These are phyloP conservation scores for Shiraia bambusicola DNA, from an alignment of 2,329 filamentous ascomycete species.

Conservation along the genomic window DNA sequence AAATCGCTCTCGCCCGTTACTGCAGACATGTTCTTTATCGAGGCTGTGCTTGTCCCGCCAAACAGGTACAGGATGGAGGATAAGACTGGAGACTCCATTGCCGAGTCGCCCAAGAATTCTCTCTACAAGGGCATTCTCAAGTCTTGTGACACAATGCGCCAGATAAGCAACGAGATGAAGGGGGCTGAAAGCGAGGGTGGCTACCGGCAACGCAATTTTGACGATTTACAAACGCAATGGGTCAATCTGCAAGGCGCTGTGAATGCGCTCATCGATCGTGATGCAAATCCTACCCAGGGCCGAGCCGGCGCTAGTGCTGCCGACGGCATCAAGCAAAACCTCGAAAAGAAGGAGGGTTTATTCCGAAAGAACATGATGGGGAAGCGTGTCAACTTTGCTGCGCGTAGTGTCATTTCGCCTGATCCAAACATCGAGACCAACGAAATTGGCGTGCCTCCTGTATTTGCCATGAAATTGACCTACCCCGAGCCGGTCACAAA, in stretches of 20 bases:
- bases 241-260: slow-evolving; percentile 83
- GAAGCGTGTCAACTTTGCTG: slow-evolving; percentile 98
- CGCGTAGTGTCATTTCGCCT: slow-evolving; percentile 94
- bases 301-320: slow-evolving; percentile 76
- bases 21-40: slow-evolving; percentile 93
- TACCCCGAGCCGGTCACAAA: slow-evolving; percentile 97
- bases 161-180: slow-evolving; percentile 70
- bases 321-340: slow-evolving; percentile 94
- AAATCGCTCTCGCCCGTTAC: slow-evolving; percentile 59
- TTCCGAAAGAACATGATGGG: slow-evolving; percentile 99
- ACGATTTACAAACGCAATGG: slow-evolving; percentile 78
- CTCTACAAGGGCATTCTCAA: slow-evolving; percentile 84
- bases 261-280: slow-evolving; percentile 89
- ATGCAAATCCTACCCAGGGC: slow-evolving; percentile 80
- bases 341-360: slow-evolving; percentile 98
- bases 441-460: slow-evolving; percentile 96
- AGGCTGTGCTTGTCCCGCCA: slow-evolving; percentile 82
- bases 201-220: slow-evolving; percentile 62
- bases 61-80: slow-evolving; percentile 90
- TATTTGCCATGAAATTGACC: slow-evolving; percentile 93
- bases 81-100: slow-evolving; percentile 76
- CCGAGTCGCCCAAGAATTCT: slow-evolving; percentile 85
- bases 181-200: slow-evolving; percentile 45
- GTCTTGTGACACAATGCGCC: slow-evolving; percentile 70
- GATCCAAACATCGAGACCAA: slow-evolving; percentile 99